These are phyloP conservation scores for Fonsecaea pugnacius DNA, from an alignment of 2,329 filamentous ascomycete genomes.

Conservation along the genomic window DNA sequence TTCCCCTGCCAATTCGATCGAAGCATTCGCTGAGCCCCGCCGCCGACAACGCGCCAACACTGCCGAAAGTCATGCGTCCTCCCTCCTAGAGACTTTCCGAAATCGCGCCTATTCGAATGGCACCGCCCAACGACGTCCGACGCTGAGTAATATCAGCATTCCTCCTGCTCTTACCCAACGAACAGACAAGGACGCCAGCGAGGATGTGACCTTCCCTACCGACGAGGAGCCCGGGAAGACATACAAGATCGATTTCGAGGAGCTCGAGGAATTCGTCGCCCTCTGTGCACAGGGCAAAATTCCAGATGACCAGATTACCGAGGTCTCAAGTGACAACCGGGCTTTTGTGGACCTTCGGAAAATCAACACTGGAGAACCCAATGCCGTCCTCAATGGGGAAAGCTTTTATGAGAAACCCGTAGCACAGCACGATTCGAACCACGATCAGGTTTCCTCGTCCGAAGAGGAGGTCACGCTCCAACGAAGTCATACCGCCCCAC, in stretches of 20 bases:
- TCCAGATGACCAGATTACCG: constrained; percentile 37
- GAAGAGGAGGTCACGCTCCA: constrained; percentile 53
- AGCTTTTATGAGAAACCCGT: constrained; percentile 36
- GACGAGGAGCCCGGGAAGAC: constrained; percentile 76
- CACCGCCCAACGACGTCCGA: constrained; percentile 66
- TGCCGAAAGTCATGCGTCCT: constrained; percentile 62
- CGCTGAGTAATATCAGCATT: constrained; percentile 62
- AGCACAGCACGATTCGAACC: constrained; percentile 31
- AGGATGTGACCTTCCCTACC: constrained; percentile 87
- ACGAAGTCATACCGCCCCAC: neutral
- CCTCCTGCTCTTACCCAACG: constrained; percentile 43
- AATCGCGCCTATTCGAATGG: constrained; percentile 69
- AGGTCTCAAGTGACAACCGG: constrained; percentile 49
- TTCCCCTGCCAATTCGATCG: constrained; percentile 95
- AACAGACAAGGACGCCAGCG: constrained; percentile 64
- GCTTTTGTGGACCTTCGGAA: constrained; percentile 66
- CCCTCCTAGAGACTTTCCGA: constrained; percentile 61
- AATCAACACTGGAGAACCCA: constrained; percentile 45
- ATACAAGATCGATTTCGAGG: constrained; percentile 86
- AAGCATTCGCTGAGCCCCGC: constrained; percentile 90
- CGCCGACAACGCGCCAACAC: constrained; percentile 77
- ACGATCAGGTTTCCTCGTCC: constrained; percentile 46
- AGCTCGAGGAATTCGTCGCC: constrained; percentile 86
- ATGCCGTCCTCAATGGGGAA: constrained; percentile 40
- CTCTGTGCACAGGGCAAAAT: constrained; percentile 59